Conservation (phyloP, 768 basidiomycete species). For the Serendipita sp. region DNA sequence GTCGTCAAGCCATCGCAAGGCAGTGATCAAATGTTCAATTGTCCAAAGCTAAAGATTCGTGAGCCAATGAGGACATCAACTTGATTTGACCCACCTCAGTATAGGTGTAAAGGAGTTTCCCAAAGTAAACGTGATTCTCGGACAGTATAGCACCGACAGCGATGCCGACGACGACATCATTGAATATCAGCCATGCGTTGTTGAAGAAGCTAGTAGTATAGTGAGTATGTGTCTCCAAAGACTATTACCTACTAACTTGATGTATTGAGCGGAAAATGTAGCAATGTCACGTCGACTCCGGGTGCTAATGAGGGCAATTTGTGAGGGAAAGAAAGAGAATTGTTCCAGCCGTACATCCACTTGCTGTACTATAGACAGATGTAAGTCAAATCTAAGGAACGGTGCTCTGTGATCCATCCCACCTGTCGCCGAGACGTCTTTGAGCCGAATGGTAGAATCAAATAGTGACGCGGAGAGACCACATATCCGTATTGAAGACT, state of each 20-base stretch:
- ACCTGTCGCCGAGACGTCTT: conserved; percentile 31
- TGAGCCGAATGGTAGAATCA: conserved; percentile 15
- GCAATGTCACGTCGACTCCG: conserved; percentile 23
- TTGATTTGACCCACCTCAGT: not conserved
- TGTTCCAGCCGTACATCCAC: conserved; percentile 41
- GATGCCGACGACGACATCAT: conserved; percentile 75
- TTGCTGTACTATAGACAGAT: conserved; percentile 34
- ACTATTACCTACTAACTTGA: conserved; percentile 30
- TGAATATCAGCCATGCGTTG: conserved; percentile 75
- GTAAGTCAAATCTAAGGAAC: not conserved
- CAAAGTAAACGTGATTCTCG: conserved; percentile 42
- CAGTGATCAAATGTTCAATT: conserved; percentile 31
- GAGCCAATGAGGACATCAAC: not conserved
- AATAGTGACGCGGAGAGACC: conserved; percentile 3
- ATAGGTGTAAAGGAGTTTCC: not conserved
- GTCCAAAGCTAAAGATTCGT: conserved; percentile 20
- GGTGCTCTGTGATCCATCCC: not conserved
- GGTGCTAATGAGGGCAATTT: conserved; percentile 26
- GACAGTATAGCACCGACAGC: conserved; percentile 54
- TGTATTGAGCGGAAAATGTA: conserved; percentile 42
- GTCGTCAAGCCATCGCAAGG: conserved; percentile 70
- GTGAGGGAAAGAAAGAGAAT: conserved; percentile 25
- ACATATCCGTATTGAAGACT: not conserved
- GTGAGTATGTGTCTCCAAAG: not conserved
- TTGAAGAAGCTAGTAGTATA: conserved; percentile 59